phyloP scores from a whole-genome alignment of 2,329 filamentous ascomycete species.

The Fusarium stilboides region DNA sequence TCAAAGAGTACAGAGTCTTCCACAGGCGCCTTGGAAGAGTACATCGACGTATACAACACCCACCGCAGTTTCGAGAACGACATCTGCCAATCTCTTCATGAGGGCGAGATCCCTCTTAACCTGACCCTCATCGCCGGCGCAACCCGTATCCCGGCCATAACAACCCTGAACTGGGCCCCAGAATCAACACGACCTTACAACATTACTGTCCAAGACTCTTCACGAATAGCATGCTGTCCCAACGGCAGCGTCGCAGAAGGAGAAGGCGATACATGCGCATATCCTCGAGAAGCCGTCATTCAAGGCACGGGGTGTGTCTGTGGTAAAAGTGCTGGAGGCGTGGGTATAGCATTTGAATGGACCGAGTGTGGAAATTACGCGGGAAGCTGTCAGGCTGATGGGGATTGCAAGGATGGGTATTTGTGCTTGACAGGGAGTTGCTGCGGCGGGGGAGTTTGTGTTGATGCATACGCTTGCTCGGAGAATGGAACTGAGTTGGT shows the following conservation, averaged over 20 bases:
- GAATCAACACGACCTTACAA: slow-evolving; percentile 47
- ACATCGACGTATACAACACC: slow-evolving; percentile 53
- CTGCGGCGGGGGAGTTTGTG: slow-evolving; percentile 55
- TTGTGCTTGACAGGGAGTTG: slow-evolving; percentile 56
- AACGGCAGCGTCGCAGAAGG: slow-evolving; percentile 46
- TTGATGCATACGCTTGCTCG: slow-evolving; percentile 57
- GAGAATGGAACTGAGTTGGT: slow-evolving; percentile 53
- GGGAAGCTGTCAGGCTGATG: slow-evolving; percentile 48
- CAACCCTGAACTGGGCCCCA: slow-evolving; percentile 52
- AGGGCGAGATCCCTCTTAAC: slow-evolving; percentile 51
- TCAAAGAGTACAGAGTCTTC: slow-evolving; percentile 41
- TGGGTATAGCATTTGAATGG: slow-evolving; percentile 53
- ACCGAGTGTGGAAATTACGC: slow-evolving; percentile 55
- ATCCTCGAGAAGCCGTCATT: slow-evolving; percentile 53
- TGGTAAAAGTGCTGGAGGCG: slow-evolving; percentile 49
- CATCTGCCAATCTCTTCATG: slow-evolving; percentile 55
- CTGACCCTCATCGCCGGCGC: slow-evolving; percentile 54
- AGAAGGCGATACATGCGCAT: slow-evolving; percentile 47
- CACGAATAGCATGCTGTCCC: slow-evolving; percentile 54
- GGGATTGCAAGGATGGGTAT: slow-evolving; percentile 45
- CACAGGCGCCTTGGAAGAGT: slow-evolving; percentile 50
- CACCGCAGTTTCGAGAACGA: slow-evolving; percentile 52
- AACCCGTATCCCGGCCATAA: slow-evolving; percentile 49
- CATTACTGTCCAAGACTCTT: slow-evolving; percentile 55
- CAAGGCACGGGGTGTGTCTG: slow-evolving; percentile 54